Conservation (phyloP, 2,329 filamentous ascomycete species). For the Talaromyces albobiverticillius region DNA sequence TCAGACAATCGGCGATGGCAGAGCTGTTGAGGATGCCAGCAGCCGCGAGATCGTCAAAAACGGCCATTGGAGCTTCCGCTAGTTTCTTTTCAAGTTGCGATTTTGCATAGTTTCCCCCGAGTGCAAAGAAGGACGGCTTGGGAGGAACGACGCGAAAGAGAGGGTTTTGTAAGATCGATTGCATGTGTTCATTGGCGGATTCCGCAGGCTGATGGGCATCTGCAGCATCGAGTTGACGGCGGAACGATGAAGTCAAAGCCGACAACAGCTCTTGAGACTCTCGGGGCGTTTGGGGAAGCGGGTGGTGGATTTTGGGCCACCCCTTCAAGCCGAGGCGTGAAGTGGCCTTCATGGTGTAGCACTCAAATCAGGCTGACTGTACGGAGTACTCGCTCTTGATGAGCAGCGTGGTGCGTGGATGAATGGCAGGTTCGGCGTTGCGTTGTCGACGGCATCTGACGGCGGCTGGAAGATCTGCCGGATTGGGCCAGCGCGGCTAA, state of each 20-base stretch:
- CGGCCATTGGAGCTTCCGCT: slow-evolving; percentile 31
- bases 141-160: slow-evolving; percentile 39
- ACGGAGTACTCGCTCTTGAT: no score
- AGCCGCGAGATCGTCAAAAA: slow-evolving; percentile 39
- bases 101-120: slow-evolving; percentile 16
- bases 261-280: slow-evolving; percentile 60
- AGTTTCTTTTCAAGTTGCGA: slow-evolving; percentile 20
- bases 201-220: slow-evolving; percentile 28
- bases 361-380: no score
- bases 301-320: slow-evolving; percentile 54
- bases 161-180: slow-evolving; percentile 39
- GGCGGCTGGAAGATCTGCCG: background rate
- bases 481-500: background rate
- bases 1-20: slow-evolving; percentile 29
- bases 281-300: slow-evolving; percentile 51
- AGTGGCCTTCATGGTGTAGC: slow-evolving; percentile 23
- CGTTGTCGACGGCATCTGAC: slow-evolving; percentile 10
- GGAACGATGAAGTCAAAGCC: slow-evolving; percentile 62
- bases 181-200: slow-evolving; percentile 37
- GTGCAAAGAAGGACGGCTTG: slow-evolving; percentile 17
- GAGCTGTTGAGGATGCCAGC: slow-evolving; percentile 31
- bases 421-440: background rate
- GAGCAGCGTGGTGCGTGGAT: no score
- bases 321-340: slow-evolving; percentile 47
- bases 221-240: slow-evolving; percentile 55